phyloP scores from a whole-genome alignment of 164 flowering plant genomes.

The Vitis rupestris region DNA sequence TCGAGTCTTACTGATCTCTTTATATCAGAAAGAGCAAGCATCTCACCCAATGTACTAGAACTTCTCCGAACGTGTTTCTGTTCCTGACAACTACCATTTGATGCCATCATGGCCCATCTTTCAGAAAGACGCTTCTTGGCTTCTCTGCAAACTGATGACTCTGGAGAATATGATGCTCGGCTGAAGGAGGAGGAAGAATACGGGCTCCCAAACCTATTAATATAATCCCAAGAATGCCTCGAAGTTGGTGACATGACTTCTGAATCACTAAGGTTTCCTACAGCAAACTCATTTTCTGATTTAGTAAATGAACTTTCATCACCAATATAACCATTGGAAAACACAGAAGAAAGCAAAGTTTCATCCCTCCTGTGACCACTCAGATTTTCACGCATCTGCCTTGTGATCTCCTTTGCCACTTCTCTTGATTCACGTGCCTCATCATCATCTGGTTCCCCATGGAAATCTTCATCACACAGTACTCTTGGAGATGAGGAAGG shows the following conservation, averaged over 20 bases:
- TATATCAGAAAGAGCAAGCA: conserved; percentile 87
- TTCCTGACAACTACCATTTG: conserved; percentile 54
- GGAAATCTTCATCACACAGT: conserved; percentile 30
- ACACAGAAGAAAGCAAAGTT: conserved; percentile 62
- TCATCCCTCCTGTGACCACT: conserved; percentile 60
- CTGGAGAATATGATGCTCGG: conserved; percentile 75
- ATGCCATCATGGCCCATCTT: conserved; percentile 89
- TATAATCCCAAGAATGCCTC: conserved; percentile 78
- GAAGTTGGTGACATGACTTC: conserved; percentile 81
- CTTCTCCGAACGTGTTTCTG: conserved; percentile 61
- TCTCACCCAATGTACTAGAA: conserved; percentile 92
- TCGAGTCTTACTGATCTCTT: conserved; percentile 38
- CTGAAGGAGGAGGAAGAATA: conserved; percentile 69
- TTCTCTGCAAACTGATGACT: conserved; percentile 91
- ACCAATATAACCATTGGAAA: conserved; percentile 82
- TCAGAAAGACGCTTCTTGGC: conserved; percentile 96
- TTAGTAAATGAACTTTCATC: conserved; percentile 81
- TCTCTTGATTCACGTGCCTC: conserved; percentile 56
- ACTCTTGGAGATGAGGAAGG: conserved; percentile 43
- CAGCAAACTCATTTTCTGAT: conserved; percentile 66
- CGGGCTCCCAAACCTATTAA: conserved; percentile 69
- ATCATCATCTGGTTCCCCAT: conserved; percentile 45
- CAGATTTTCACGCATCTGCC: conserved; percentile 58
- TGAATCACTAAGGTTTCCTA: conserved; percentile 68
- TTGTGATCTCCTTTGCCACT: conserved; percentile 64